Evolutionary conservation across 1,139 yeast species (phyloP).

Genomic region (Hyphopichia burtonii): DNA sequence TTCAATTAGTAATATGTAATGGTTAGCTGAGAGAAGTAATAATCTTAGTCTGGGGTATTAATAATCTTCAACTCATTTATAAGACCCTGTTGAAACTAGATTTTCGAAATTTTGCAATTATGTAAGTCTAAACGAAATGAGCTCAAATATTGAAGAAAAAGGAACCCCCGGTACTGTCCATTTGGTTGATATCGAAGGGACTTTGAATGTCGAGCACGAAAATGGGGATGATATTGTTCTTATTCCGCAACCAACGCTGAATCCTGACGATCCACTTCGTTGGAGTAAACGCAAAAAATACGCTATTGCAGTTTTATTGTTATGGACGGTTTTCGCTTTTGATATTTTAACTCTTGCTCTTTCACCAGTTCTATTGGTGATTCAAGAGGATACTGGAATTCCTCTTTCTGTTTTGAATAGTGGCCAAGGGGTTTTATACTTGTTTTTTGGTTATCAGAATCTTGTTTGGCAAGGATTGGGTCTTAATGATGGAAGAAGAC

Average conservation of each 20-base stretch:
- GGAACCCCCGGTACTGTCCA: slow-evolving; percentile 26
- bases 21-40: no score
- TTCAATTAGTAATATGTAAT: no score
- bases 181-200: slow-evolving; percentile 21
- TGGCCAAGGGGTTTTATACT: slow-evolving; percentile 80
- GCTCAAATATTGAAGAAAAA: background rate
- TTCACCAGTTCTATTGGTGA: slow-evolving; percentile 42
- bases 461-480: slow-evolving; percentile 72
- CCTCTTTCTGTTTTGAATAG: slow-evolving; percentile 40
- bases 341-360: slow-evolving; percentile 36
- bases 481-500: slow-evolving; percentile 72
- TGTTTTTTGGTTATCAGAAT: slow-evolving; percentile 73
- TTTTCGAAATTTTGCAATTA: background rate
- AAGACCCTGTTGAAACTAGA: no score
- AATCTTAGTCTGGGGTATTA: no score
- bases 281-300: slow-evolving; percentile 20
- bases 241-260: slow-evolving; percentile 25
- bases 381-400: slow-evolving; percentile 26
- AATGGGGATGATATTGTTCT: slow-evolving; percentile 20
- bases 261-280: slow-evolving; percentile 25
- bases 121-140: background rate
- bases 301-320: slow-evolving; percentile 10
- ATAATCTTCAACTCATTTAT: no score
- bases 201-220: slow-evolving; percentile 19
- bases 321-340: slow-evolving; percentile 11